phyloP scores from a whole-genome alignment of 768 basidiomycete genomes.

The Clavaria fumosa region DNA sequence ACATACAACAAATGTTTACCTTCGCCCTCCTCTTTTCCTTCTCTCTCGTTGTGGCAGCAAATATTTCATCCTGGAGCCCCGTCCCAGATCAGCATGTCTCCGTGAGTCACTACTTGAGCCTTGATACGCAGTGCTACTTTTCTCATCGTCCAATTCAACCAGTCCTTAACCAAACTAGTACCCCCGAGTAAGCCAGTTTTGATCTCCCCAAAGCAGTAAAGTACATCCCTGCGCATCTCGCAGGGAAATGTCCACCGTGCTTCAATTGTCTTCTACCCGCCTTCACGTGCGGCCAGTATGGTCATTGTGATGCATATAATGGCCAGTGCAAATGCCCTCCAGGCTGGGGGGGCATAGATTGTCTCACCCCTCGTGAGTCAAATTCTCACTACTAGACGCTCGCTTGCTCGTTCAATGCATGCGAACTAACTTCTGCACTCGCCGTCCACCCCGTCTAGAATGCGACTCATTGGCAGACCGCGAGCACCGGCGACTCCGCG shows the following conservation, averaged over 20 bases:
- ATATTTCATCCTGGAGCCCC: too few relatives aligned
- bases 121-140: too few relatives aligned
- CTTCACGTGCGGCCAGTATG: conserved; percentile 87
- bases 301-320: conserved; percentile 78
- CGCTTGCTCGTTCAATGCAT: not conserved
- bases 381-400: not conserved
- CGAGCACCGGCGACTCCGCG: conserved; percentile 65
- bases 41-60: too few relatives aligned
- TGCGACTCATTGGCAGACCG: conserved; percentile 93
- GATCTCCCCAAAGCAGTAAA: not conserved
- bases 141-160: too few relatives aligned
- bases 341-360: conserved; percentile 97
- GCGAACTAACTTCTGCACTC: not conserved
- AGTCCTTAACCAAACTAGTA: too few relatives aligned
- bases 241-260: conserved; percentile 67
- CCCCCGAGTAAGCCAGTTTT: not conserved
- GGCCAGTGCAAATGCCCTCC: conserved; percentile 95
- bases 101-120: too few relatives aligned
- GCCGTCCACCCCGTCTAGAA: conserved; percentile 30
- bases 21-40: too few relatives aligned
- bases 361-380: conserved; percentile 73
- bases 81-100: too few relatives aligned
- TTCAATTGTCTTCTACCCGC: conserved; percentile 93
- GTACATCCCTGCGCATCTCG: not conserved
- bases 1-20: too few relatives aligned